phyloP scores from a whole-genome alignment of 208 protist genomes.

The Herpetomonas samuelpessoai region DNA sequence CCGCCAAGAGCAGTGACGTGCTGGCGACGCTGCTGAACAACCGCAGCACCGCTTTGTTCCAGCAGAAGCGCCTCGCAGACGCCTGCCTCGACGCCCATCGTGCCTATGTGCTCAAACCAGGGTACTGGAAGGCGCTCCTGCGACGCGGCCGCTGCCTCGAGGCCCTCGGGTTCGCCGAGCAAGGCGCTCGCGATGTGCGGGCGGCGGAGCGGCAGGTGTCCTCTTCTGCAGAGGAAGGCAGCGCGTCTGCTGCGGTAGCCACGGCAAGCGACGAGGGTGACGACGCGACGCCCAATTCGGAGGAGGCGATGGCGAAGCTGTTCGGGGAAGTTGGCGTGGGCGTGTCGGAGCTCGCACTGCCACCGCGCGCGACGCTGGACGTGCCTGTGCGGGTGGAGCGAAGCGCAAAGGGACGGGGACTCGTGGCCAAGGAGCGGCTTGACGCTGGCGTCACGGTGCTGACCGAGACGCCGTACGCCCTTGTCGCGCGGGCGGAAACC shows the following conservation, averaged over 20 bases:
- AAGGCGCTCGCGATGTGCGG: constrained; percentile 53
- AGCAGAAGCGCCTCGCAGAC: constrained; percentile 46
- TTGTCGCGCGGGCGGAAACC: constrained; percentile 59
- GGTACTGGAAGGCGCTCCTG: constrained; percentile 77
- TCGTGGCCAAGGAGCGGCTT: constrained; percentile 38
- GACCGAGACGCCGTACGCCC: constrained; percentile 61
- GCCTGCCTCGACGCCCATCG: constrained; percentile 65
- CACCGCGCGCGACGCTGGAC: constrained; percentile 26
- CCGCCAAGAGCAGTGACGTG: constrained; percentile 57
- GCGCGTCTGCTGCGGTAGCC: too few relatives aligned
- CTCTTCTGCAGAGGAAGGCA: neutral
- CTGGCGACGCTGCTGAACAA: constrained; percentile 72
- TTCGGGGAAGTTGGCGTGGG: constrained; percentile 29
- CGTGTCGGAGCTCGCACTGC: constrained; percentile 19
- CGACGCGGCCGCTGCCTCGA: constrained; percentile 65
- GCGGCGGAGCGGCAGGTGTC: constrained; percentile 25
- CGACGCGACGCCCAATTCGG: constrained; percentile 30
- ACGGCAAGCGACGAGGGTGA: too few relatives aligned
- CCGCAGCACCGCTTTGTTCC: constrained; percentile 67
- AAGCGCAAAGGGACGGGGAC: constrained; percentile 32
- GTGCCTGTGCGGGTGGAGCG: constrained; percentile 21
- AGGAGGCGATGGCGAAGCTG: constrained; percentile 35
- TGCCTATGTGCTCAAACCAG: constrained; percentile 36
- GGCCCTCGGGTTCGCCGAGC: constrained; percentile 50
- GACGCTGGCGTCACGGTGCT: constrained; percentile 43